Conservation (phyloP, 129 eudicot genomes). For the Centrapalus pauciflorus region DNA sequence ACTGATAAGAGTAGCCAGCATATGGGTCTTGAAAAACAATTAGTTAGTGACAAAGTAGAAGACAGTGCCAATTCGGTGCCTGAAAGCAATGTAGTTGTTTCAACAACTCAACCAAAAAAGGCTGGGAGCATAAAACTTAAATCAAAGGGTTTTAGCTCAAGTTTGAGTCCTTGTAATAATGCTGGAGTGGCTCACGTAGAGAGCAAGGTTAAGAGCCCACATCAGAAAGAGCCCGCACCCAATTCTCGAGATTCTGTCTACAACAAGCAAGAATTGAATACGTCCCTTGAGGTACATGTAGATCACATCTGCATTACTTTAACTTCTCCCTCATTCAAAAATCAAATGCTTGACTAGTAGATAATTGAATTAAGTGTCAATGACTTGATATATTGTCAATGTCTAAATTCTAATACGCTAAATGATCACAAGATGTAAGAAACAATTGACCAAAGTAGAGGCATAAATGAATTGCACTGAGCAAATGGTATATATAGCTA, state of each 20-base stretch:
- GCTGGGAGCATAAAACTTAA: constrained; percentile 67
- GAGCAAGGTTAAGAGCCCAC: too few relatives aligned
- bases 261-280: constrained; percentile 62
- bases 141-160: constrained; percentile 49
- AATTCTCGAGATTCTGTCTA: constrained; percentile 27
- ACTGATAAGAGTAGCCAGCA: constrained; percentile 59
- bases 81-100: constrained; percentile 32
- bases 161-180: constrained; percentile 56
- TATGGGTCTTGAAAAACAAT: constrained; percentile 47
- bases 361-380: not conserved
- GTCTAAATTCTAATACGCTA: not conserved
- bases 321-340: not conserved
- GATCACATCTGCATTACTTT: not conserved
- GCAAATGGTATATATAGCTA: too few relatives aligned
- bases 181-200: constrained; percentile 44
- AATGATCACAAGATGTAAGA: not conserved
- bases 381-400: too few relatives aligned
- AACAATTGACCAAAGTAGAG: too few relatives aligned
- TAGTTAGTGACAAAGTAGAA: constrained; percentile 58
- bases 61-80: constrained; percentile 70
- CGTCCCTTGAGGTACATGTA: constrained; percentile 69
- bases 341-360: not conserved
- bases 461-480: too few relatives aligned
- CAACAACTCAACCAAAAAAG: constrained; percentile 39
- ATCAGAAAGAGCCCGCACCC: constrained; percentile 40